These are phyloP conservation scores for Pseudogymnoascus sp. DNA, from an alignment of 2,329 filamentous ascomycete genomes.

Conservation along the genomic window DNA sequence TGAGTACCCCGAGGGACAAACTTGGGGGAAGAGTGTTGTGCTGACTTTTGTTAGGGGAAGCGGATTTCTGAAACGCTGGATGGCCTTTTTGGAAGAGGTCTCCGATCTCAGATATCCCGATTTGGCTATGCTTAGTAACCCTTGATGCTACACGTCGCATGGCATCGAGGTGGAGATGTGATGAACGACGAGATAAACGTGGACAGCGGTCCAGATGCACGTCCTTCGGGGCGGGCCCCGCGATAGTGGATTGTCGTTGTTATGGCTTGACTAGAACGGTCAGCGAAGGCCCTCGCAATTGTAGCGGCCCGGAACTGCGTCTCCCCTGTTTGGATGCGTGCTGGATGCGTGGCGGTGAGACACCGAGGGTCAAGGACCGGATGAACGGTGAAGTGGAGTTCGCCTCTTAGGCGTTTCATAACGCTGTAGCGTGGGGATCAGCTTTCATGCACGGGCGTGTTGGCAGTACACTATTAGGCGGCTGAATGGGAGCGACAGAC, in stretches of 20 bases:
- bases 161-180: background rate
- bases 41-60: constrained; percentile 54
- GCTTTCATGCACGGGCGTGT: background rate
- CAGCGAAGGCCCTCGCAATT: background rate
- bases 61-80: constrained; percentile 81
- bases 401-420: background rate
- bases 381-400: background rate
- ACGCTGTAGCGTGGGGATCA: background rate
- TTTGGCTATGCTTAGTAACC: constrained; percentile 28
- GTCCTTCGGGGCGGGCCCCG: background rate
- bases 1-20: constrained; percentile 38
- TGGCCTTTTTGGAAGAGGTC: constrained; percentile 81
- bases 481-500: background rate
- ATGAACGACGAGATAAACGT: background rate
- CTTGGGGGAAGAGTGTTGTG: constrained; percentile 12
- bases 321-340: background rate
- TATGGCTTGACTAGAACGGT: background rate
- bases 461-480: background rate
- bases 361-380: background rate
- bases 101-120: constrained; percentile 87
- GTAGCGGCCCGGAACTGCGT: background rate
- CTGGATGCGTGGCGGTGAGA: background rate
- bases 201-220: background rate
- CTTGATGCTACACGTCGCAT: constrained; percentile 5
- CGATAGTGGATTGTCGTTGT: background rate